phyloP scores from a whole-genome alignment of 768 basidiomycete species.

The Krasilnikovozyma curviuscula region DNA sequence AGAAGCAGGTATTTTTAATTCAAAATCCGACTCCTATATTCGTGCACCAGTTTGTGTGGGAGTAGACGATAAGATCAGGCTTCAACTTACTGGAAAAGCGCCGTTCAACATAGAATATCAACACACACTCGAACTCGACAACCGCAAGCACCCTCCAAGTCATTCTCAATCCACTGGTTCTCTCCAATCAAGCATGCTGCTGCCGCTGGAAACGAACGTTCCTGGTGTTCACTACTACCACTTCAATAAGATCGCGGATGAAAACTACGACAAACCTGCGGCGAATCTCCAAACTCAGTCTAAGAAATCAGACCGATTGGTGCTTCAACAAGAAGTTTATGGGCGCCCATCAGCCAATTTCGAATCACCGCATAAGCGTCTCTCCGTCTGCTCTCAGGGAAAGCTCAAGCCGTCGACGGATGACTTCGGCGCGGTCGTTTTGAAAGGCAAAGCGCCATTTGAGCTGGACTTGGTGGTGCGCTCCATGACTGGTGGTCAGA shows the following conservation, averaged over 20 bases:
- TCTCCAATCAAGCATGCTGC: constrained; percentile 56
- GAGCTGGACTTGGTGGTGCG: constrained; percentile 43
- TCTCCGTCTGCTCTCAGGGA: constrained; percentile 53
- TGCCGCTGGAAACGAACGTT: constrained; percentile 58
- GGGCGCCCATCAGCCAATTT: constrained; percentile 65
- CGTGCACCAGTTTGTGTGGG: constrained; percentile 66
- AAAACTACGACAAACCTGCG: constrained; percentile 57
- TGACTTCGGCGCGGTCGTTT: constrained; percentile 41
- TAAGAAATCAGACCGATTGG: constrained; percentile 49
- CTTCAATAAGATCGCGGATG: constrained; percentile 71
- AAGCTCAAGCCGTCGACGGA: constrained; percentile 39
- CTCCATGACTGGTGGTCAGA: constrained; percentile 56
- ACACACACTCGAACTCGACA: constrained; percentile 53
- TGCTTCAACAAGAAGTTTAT: constrained; percentile 72
- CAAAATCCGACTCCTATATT: constrained; percentile 4
- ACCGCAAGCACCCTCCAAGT: constrained; percentile 18
- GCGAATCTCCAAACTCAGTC: constrained; percentile 29
- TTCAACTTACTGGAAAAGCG: constrained; percentile 67
- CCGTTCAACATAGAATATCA: constrained; percentile 89
- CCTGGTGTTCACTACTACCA: constrained; percentile 74
- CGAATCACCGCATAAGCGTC: constrained; percentile 42
- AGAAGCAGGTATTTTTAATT: constrained; percentile 4
- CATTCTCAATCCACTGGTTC: constrained; percentile 50
- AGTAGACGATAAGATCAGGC: constrained; percentile 56
- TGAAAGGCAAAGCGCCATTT: constrained; percentile 79